Evolutionary conservation across 163 green algal genomes (phyloP).

Genomic region (Chlamydomonas reinhardtii): DNA sequence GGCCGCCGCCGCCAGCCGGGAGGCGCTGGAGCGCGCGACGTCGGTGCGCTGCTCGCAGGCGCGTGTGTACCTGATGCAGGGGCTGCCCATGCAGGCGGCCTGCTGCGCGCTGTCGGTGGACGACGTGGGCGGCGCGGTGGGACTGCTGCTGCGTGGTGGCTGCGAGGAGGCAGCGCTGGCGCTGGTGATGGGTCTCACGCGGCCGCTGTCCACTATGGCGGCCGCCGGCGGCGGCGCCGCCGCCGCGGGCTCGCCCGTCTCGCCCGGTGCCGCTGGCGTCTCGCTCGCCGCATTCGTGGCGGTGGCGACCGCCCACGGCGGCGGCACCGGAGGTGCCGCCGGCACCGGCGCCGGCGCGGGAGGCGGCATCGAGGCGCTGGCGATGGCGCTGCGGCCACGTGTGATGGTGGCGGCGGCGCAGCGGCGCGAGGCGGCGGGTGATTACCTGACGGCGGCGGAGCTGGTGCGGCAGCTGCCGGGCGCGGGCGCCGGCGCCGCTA

Average conservation of each 20-base stretch:
- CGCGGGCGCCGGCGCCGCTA: neutral
- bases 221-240: neutral
- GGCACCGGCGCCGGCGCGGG: neutral
- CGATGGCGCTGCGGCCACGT: conserved; percentile 2
- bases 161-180: conserved; percentile 29
- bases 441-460: conserved; percentile 19
- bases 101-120: conserved; percentile 56
- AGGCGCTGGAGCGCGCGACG: neutral
- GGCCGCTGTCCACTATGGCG: neutral
- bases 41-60: conserved; percentile 8
- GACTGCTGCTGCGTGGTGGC: conserved; percentile 16
- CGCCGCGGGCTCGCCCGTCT: neutral
- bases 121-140: conserved; percentile 45
- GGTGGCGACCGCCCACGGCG: neutral
- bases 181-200: conserved; percentile 22
- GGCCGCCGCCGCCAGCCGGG: neutral
- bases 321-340: neutral
- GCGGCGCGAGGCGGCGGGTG: neutral
- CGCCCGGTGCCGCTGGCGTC: neutral
- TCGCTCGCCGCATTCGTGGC: neutral
- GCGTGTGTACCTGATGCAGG: neutral
- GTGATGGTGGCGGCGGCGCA: conserved; percentile 27
- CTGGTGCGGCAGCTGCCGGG: conserved; percentile 25
- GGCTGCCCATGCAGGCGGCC: conserved; percentile 40
- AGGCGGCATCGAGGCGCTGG: conserved; percentile 2